Evolutionary conservation across 371 early-diverging fungal species (phyloP).

Genomic region (Rhizopus sp.): DNA sequence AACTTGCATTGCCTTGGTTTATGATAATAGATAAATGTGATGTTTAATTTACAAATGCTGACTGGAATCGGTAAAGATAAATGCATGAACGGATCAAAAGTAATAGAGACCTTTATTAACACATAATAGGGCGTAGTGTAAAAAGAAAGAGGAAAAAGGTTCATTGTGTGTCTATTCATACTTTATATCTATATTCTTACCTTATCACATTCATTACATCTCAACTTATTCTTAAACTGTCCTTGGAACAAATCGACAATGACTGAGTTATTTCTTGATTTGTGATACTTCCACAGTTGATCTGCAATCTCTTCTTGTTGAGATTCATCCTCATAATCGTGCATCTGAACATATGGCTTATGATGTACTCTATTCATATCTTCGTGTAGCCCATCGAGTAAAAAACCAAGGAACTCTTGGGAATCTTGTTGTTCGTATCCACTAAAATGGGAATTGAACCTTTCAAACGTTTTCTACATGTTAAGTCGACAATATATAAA

Average conservation of each 20-base stretch:
- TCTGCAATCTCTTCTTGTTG: conserved; percentile 37
- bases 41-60: conserved; percentile 32
- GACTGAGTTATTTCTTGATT: conserved; percentile 77
- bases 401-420: conserved; percentile 71
- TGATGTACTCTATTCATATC: conserved; percentile 64
- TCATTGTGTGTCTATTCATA: conserved; percentile 43
- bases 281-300: conserved; percentile 79
- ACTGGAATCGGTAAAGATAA: conserved; percentile 53
- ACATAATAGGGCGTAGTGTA: conserved; percentile 64
- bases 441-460: conserved; percentile 63
- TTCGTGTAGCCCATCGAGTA: conserved; percentile 80
- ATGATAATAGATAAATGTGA: background rate
- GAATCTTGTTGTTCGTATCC: conserved; percentile 80
- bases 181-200: conserved; percentile 25
- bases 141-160: conserved; percentile 67
- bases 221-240: conserved; percentile 75
- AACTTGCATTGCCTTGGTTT: conserved; percentile 6
- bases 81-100: conserved; percentile 66
- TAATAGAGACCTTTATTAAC: conserved; percentile 53
- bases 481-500: background rate
- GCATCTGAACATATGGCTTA: conserved; percentile 68
- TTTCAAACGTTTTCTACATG: conserved; percentile 56
- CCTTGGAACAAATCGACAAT: conserved; percentile 92
- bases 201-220: conserved; percentile 81
- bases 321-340: conserved; percentile 54